A percentile compares a stretch with the other conserved stretches of the same genome.
phyloP scores from a whole-genome alignment of 164 flowering plant genomes.

The Vitis riparia region DNA sequence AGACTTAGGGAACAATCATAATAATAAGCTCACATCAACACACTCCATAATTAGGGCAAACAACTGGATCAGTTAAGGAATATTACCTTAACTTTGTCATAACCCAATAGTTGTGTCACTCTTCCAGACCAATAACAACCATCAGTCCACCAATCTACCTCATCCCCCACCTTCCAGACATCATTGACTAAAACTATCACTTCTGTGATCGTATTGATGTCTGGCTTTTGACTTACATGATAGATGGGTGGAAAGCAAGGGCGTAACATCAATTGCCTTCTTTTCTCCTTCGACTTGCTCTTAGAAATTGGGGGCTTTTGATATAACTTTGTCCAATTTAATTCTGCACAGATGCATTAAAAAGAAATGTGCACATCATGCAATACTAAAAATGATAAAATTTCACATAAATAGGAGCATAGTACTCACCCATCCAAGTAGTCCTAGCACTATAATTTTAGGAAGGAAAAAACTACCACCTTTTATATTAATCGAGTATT shows the following conservation, averaged over 20 bases:
- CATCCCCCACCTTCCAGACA: constrained; percentile 79
- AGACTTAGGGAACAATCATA: too few species aligned
- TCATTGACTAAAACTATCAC: constrained; percentile 41
- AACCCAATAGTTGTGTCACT: constrained; percentile 40
- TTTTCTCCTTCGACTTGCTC: constrained; percentile 10
- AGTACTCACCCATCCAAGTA: too few species aligned
- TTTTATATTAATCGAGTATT: too few species aligned
- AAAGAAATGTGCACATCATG: not conserved
- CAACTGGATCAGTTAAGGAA: not conserved
- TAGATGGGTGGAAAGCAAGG: constrained; percentile 64
- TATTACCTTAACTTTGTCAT: constrained; percentile 56
- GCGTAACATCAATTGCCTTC: constrained; percentile 67
- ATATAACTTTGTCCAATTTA: constrained; percentile 27
- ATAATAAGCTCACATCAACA: too few species aligned
- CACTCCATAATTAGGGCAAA: too few species aligned
- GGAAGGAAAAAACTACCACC: too few species aligned
- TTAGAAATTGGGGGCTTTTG: constrained; percentile 23
- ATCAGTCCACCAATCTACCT: constrained; percentile 78
- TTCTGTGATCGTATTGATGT: constrained; percentile 34
- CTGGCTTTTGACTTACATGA: constrained; percentile 39
- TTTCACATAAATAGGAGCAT: too few species aligned
- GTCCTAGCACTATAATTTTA: too few species aligned
- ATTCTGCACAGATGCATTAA: constrained; percentile 20
- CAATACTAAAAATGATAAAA: too few species aligned
- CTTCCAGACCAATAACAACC: constrained; percentile 75